Evolutionary conservation across 192 early-diverging fungal genomes (phyloP).

Genomic region (Podila epigama): DNA sequence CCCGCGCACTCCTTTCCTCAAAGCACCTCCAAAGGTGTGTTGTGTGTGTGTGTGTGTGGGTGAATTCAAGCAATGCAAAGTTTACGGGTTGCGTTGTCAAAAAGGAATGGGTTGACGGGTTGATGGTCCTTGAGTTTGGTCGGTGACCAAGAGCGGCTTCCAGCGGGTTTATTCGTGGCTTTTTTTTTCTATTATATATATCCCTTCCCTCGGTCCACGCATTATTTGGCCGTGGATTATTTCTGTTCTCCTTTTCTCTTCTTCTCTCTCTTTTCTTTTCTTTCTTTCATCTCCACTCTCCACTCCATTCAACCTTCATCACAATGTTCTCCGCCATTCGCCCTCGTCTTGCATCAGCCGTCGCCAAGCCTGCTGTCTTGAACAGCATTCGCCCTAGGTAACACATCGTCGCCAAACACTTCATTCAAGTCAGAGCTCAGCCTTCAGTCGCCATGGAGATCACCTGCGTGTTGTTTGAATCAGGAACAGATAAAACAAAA

Average conservation of each 20-base stretch:
- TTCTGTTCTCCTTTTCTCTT: no score
- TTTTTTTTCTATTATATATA: no score
- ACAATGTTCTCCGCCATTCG: conserved; percentile 46
- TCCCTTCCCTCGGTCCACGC: neutral
- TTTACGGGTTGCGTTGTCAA: no score
- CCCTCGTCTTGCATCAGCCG: conserved; percentile 30
- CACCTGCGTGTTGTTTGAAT: neutral
- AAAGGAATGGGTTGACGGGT: no score
- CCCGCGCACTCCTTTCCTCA: neutral
- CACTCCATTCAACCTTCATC: neutral
- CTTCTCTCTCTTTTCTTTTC: neutral
- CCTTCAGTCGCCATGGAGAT: neutral
- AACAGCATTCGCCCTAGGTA: conserved; percentile 43
- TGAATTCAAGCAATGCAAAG: no score
- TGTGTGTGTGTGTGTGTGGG: neutral
- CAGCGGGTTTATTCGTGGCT: no score
- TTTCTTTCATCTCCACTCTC: conserved; percentile 1
- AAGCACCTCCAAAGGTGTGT: no score
- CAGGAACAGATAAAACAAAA: neutral
- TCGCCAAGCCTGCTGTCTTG: conserved; percentile 35
- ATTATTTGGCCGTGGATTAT: no score
- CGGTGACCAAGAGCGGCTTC: no score
- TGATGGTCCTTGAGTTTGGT: no score
- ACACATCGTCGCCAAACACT: neutral
- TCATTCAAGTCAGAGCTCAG: no score